Base-by-base conservation (phyloP, 2,329 filamentous ascomycete species). In the Microcyclospora pomicola region DNA sequence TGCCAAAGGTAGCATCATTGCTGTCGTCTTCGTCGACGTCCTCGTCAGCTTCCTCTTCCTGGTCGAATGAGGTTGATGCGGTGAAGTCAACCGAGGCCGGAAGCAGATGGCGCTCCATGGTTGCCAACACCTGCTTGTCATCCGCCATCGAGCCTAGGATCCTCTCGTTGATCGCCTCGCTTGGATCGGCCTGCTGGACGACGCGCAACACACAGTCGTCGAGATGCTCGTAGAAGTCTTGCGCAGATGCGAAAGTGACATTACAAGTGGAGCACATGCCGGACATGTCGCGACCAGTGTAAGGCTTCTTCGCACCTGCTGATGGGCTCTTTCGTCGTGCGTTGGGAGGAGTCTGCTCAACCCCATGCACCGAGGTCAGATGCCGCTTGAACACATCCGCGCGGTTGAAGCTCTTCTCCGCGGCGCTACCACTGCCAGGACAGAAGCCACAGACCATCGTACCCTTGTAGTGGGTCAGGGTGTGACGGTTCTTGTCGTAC, bases 391-490 rank as follows among this genome's bases (percentile, higher is more conserved):
- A 95, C 44, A 94, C 86, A 49, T 95, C 87, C 41, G 87, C 86
- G 40, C 87, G 77, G 66, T 95, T 94, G 59, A 95, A 95, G 47
- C 82, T 88, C 73, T 94, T 95, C 63, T 94, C 87, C 1, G 82
- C 81, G 6, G 85, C 75, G 4, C 85, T 88, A 3, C 87, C 87
- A 19, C 83, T 85, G 27, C 85, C 84, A 1, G 86, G 84, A 53
- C 87, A 94, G 66, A 94, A 95, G 24, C 85, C 86, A 56, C 87
- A 95, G 15, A 94, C 84, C 87, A 94, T 94, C 35, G 83, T 94
- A 31, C 87, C 87, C 65, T 94, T 94, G 72, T 94, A 95, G 60
- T 95, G 87, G 5, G 87, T 95, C 45, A 94, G 63, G 5, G 86
- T 93, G 60, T 95, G 87, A 33, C 87, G 71, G 64, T 94, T 94